Conservation (phyloP, 106 monocot genomes). For the Vanilla planifolia region DNA sequence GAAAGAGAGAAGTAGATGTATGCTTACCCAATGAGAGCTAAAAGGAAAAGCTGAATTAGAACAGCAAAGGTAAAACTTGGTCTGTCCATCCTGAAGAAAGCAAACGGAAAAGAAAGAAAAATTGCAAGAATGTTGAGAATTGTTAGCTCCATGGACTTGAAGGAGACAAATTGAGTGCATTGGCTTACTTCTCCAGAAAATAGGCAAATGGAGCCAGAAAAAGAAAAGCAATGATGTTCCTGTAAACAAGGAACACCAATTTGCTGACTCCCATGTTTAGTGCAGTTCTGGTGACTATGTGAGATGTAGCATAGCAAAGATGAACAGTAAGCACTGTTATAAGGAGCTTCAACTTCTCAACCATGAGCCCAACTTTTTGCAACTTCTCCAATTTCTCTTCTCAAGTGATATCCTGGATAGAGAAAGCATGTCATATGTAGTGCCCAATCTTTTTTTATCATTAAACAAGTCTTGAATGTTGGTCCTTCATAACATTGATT, state of each 20-base stretch:
- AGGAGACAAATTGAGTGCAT: not conserved
- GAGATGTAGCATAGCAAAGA: constrained; percentile 85
- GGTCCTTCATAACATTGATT: too few relatives aligned
- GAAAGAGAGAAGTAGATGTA: too few relatives aligned
- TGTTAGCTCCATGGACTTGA: not conserved
- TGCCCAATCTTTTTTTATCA: too few relatives aligned
- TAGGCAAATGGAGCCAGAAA: constrained; percentile 90
- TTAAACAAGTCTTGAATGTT: too few relatives aligned
- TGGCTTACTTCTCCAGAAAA: constrained; percentile 81
- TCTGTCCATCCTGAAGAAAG: constrained; percentile 49
- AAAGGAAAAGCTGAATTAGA: constrained; percentile 54
- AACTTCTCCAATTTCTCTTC: too few relatives aligned
- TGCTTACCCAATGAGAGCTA: constrained; percentile 68
- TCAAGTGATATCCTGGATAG: too few relatives aligned
- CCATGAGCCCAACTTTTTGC: too few relatives aligned
- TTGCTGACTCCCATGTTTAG: constrained; percentile 93
- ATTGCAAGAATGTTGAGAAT: not conserved
- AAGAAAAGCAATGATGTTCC: constrained; percentile 80
- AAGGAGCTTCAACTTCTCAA: constrained; percentile 72
- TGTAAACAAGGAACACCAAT: constrained; percentile 80
- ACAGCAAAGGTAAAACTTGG: constrained; percentile 61
- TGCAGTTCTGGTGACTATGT: constrained; percentile 71
- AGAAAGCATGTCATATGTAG: too few relatives aligned
- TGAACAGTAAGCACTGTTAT: constrained; percentile 69
- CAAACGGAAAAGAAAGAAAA: not conserved